These are phyloP conservation scores for Lyophyllum semitale DNA, from an alignment of 768 basidiomycete genomes.

Conservation along the genomic window DNA sequence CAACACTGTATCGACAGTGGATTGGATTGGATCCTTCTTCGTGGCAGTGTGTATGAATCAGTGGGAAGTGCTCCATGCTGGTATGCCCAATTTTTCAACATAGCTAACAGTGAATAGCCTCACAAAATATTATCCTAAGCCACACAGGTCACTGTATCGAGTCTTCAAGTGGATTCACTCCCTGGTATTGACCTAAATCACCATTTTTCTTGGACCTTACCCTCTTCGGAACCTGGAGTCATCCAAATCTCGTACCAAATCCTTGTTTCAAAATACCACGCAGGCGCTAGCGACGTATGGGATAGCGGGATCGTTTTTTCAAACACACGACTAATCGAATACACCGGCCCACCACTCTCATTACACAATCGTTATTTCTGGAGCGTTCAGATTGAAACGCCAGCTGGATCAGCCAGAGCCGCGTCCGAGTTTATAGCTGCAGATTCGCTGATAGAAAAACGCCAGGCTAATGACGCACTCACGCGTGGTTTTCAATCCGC, in stretches of 20 bases:
- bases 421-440: constrained; percentile 24
- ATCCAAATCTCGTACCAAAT: constrained; percentile 25
- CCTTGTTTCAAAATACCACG: constrained; percentile 11
- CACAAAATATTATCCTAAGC: not conserved
- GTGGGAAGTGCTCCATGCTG: not conserved
- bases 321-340: constrained; percentile 15
- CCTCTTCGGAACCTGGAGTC: constrained; percentile 14
- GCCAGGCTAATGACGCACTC: constrained; percentile 16
- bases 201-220: constrained; percentile 25
- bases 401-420: constrained; percentile 13
- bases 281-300: constrained; percentile 17
- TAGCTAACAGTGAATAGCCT: not conserved
- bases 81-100: not conserved
- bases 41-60: not conserved
- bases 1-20: not conserved
- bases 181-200: constrained; percentile 4
- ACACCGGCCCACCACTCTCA: constrained; percentile 22
- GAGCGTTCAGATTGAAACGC: constrained; percentile 23
- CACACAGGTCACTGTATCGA: not conserved
- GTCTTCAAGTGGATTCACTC: not conserved
- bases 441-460: not conserved
- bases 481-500: constrained; percentile 17
- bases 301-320: constrained; percentile 22
- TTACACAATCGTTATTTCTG: constrained; percentile 26
- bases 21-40: not conserved